These are phyloP conservation scores for Eutrema salsugineum DNA, from an alignment of 441 rosid genomes.

Conservation along the genomic window DNA sequence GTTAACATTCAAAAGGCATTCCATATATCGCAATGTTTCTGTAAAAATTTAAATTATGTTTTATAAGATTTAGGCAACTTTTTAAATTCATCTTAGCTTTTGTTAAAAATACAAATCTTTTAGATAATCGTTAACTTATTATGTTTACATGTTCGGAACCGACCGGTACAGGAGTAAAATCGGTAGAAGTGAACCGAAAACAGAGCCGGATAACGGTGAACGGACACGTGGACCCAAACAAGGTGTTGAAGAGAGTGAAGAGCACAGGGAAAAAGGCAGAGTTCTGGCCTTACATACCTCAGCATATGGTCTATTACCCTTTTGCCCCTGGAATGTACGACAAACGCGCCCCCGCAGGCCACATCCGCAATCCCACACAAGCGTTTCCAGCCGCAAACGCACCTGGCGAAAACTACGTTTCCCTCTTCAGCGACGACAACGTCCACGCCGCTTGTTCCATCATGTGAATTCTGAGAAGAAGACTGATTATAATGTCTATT, in stretches of 20 bases:
- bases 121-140: background rate
- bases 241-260: slow-evolving; percentile 79
- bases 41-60: background rate
- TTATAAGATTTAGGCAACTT: background rate
- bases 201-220: slow-evolving; percentile 65
- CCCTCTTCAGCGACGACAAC: slow-evolving; percentile 86
- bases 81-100: background rate
- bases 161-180: slow-evolving; percentile 53
- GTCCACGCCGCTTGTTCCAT: slow-evolving; percentile 71
- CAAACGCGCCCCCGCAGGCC: slow-evolving; percentile 80
- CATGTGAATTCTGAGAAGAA: slow-evolving; percentile 43
- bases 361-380: slow-evolving; percentile 68
- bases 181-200: slow-evolving; percentile 74
- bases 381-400: slow-evolving; percentile 56
- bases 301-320: slow-evolving; percentile 71
- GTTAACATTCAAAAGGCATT: no score
- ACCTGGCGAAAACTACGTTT: slow-evolving; percentile 58
- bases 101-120: background rate
- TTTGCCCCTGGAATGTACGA: slow-evolving; percentile 68
- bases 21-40: background rate
- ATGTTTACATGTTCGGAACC: background rate
- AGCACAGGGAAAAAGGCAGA: slow-evolving; percentile 86
- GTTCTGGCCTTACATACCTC: slow-evolving; percentile 93
- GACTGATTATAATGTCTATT: background rate
- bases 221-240: slow-evolving; percentile 83